Evolutionary conservation across 75 land plant genomes (phyloP), one percentile per base, ranked within the genome.

Genomic region (Ceratopteris richardii): DNA sequence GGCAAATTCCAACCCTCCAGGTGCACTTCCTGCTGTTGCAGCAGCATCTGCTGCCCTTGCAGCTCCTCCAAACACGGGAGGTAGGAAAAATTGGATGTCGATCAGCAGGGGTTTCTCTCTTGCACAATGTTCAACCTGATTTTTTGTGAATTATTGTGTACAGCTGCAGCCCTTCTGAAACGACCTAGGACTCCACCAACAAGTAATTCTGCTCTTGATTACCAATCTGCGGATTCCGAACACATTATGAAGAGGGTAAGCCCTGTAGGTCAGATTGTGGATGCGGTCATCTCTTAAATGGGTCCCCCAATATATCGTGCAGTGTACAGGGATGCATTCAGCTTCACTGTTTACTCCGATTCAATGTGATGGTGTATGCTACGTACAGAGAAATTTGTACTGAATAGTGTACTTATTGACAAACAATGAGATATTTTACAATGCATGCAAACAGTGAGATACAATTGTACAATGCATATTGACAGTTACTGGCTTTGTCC

Each of bases 141-240:
- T 64, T 16, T 26, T 9, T 50, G 9, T 40, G 9, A 24, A 61
- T 51, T 3, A 26, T 48, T 26, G 54, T 30, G 61, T 25, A 17
- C 66, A 28, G 52, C 52, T 52, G 75, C 70, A 74, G 76, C 93
- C 65, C 59, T 83, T 24, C 60, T 54, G 56, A 88, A 85, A 76
- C 80, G 74, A 48, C 89, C 89, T 1, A 68, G 85, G 59, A 78
- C 93, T 50, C 84, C 85, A 58, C 81, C 84, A 46, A 60, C 65
- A 10, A 60, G 29, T 37, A 72, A 72, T 41, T 61, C 85, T 22
- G 43, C 77, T 47, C 61, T 76, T 9, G 93, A 88, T 43, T 85
- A 80, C 57, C 83, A 70, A 42, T 70, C 83, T 12, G 78, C 68
- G 13, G 89, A 85, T 65, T 76, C 82, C 64, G 89, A 82, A 44